Percentiles rank a stretch among this genome's conserved stretches.
Evolutionary conservation across 2,329 filamentous ascomycete species (phyloP).

Genomic region (Sporothrix protearum): DNA sequence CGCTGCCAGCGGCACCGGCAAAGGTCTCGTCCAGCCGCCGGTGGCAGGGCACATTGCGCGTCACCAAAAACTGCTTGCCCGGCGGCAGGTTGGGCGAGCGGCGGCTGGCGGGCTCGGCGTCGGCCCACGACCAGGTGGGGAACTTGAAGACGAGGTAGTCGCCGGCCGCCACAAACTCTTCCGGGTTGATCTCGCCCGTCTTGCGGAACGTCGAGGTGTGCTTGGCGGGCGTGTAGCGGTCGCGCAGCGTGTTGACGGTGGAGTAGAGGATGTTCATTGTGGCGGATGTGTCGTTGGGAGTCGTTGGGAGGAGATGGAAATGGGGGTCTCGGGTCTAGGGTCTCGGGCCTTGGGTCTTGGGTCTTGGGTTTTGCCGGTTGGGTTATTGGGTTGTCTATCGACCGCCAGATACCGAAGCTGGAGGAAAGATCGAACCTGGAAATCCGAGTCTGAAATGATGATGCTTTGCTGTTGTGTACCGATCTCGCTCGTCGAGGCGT

Average conservation of each 20-base stretch:
- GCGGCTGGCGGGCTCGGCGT: constrained; percentile 75
- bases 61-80: constrained; percentile 93
- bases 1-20: constrained; percentile 77
- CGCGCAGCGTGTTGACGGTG: constrained; percentile 85
- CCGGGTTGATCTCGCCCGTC: constrained; percentile 93
- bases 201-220: constrained; percentile 90
- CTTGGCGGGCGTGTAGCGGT: constrained; percentile 83
- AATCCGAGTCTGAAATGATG: background rate
- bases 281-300: constrained; percentile 13
- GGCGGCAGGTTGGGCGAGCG: constrained; percentile 77
- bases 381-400: background rate
- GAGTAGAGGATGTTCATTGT: constrained; percentile 82
- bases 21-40: constrained; percentile 90
- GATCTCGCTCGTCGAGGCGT: background rate
- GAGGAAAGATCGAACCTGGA: too few species aligned
- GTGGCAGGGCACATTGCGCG: constrained; percentile 90
- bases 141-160: constrained; percentile 99
- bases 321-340: too few species aligned
- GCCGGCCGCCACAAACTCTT: constrained; percentile 92
- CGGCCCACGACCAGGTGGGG: constrained; percentile 95
- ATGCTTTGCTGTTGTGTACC: background rate
- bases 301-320: background rate
- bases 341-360: too few species aligned
- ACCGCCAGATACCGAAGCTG: too few species aligned
- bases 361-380: too few species aligned